Evolutionary conservation across 805 yeast species (phyloP).

Genomic region (Wickerhamomyces queroliae): DNA sequence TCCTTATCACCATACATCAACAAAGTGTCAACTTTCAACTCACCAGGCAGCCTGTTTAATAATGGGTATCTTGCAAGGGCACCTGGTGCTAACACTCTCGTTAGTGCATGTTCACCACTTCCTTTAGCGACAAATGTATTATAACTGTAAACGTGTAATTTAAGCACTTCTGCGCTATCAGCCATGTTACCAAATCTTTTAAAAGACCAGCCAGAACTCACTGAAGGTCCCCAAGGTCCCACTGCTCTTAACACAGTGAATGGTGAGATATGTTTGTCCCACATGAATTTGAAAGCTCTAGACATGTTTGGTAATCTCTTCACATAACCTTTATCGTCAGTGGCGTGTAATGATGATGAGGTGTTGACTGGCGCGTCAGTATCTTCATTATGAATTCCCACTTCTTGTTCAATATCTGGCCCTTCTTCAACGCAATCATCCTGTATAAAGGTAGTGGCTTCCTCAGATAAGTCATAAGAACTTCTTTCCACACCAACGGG

Average conservation of each 20-base stretch:
- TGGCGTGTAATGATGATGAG: slow-evolving; percentile 19
- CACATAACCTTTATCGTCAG: slow-evolving; percentile 27
- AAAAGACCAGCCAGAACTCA: slow-evolving; percentile 51
- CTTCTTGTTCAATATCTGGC: slow-evolving; percentile 29
- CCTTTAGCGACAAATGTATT: slow-evolving; percentile 46
- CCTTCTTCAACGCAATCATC: slow-evolving; percentile 13
- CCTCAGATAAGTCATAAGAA: slow-evolving; percentile 21
- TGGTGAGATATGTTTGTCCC: slow-evolving; percentile 54
- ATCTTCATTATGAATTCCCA: slow-evolving; percentile 14
- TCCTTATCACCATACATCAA: slow-evolving; percentile 67
- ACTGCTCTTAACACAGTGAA: slow-evolving; percentile 40
- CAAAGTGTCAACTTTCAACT: slow-evolving; percentile 25
- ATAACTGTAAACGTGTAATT: slow-evolving; percentile 50
- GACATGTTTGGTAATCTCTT: slow-evolving; percentile 29
- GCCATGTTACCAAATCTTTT: slow-evolving; percentile 32
- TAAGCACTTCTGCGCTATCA: slow-evolving; percentile 26
- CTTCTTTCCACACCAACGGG: slow-evolving; percentile 74
- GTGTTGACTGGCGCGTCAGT: slow-evolving; percentile 10
- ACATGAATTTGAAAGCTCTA: slow-evolving; percentile 33
- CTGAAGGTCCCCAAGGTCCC: slow-evolving; percentile 51
- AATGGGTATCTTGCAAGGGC: slow-evolving; percentile 53
- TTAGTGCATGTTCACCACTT: slow-evolving; percentile 60
- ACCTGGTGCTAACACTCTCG: slow-evolving; percentile 54
- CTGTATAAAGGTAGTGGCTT: too few species aligned
- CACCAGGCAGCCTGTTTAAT: slow-evolving; percentile 41